Base-by-base conservation (phyloP, 2,329 filamentous ascomycete genomes). In the Xylariaceae sp. region DNA sequence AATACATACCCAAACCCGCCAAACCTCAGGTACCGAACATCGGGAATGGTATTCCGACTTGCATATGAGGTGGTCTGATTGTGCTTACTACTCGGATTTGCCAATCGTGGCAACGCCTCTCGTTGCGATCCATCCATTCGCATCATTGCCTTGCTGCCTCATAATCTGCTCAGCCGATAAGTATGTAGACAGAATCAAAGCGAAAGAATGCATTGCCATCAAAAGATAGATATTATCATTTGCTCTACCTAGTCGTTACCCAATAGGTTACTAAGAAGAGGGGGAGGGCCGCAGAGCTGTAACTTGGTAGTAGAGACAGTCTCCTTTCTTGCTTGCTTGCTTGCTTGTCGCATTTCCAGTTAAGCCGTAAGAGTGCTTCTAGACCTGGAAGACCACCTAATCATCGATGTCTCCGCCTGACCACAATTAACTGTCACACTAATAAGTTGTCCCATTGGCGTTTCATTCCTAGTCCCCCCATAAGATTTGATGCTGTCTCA, bases 11-110 rank as follows among this genome's bases (percentile, higher is more conserved):
- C 23, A 30, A 30, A 30, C 23, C 23, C 3, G 3, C 23, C 23
- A 30, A 58, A 44, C 35, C 4, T 50, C 52, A 56, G 51, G 45
- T 60, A 61, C 61, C 61, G 61, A 60, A 58, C 9, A 58, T 62
- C 61, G 61, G 61, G 61, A 51, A 53, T 56, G 61, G 58, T 55
- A 55, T 56, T 58, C 53, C 58, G 55, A 51, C 60, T 60, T 53
- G 52, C 49, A 56, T 55, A 8, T 18, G 42, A 51, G 23, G 53
- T 59, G 39, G 39, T 39, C 50, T 53, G 39, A 58, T 56, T 54
- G 39, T 57, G 57, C 51, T 57, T 60, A 60, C 57, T 60, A 57
- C 54, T 52, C 7, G 51, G 39, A 52, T 48, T 30, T 13, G 51
- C 51, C 30, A 30, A 39, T 45, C 51, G 42, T 48, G 18, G 53